Evolutionary conservation across 768 basidiomycete species (phyloP), one percentile per base, ranked within the genome.

Genomic region (Solioccasus polychromus): DNA sequence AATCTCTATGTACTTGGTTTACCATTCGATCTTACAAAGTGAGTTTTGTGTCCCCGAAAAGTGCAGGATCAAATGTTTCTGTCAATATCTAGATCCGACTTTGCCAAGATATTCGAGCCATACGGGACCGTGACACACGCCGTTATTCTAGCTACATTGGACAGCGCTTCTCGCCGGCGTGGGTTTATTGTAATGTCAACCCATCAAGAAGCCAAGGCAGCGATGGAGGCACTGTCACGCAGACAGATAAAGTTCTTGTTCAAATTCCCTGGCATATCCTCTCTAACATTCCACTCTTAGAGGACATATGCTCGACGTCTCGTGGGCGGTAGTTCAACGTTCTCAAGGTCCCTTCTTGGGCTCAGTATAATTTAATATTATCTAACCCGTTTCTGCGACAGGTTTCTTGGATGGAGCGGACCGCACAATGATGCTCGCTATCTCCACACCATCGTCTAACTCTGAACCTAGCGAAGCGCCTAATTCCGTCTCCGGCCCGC

Each of bases 281-380:
- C 12, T 26, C 52, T 45, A 44, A 51, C 31, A 35, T 28, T 37
- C 39, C 32, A 30, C 39, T n/a, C n/a, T 26, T 31, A 89, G 85
- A 58, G 85, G 87, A 7, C 83, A 89, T 57, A 72, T 75, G 17
- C 78, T 91, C 36, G 88, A 91, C 59, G 78, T 91, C 41, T 89
- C 88, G 6, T 91, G 88, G 88, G 88, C 88, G 15, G 88, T 91
- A 19, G 88, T 91, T 29, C 88, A 91, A 53, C 85, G 88, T 35
- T 91, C 88, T 51, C 82, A 85, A 74, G 88, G 87, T 85, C 26
- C 17, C 46, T 28, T 52, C n/a, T n/a, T n/a, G n/a, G 3, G 5
- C 7, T 3, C 24, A 19, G 10, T 25, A 28, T 24, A 1, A 42
- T 23, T 41, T 28, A 28, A 9, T 29, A 38, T 45, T 29, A 15